Evolutionary conservation across 208 protist genomes (phyloP), one percentile per base, ranked within the genome.

Genomic region (Chromosphaera perkinsii): DNA sequence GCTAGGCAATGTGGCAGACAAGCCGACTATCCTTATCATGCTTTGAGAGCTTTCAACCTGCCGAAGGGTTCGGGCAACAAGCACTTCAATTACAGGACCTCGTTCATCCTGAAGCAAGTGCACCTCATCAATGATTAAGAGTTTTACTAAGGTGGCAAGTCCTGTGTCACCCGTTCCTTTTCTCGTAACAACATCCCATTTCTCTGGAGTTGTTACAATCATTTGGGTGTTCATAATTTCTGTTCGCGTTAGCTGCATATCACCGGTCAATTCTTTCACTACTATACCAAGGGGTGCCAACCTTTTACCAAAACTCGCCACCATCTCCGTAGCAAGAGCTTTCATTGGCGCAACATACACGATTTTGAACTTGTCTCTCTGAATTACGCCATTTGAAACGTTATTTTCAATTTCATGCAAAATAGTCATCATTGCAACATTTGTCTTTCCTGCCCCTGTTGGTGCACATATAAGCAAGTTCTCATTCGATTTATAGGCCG

Each of bases 281-380:
- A 55, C 55, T 9, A 84, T 31, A 22, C 56, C 62, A 9, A 76
- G 39, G 3, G 88, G 85, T 3, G 85, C 83, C 4, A 76, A 51
- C 7, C 57, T 37, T 27, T 66, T 66, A 27, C 52, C 52, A 32
- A 27, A 9, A 45, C 12, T 45, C 40, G 17, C 80, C 17, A 95
- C 90, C 84, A 99, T 96, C 78, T 99, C 95, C 58, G 88, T 70
- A 52, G 95, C 97, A 1, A 99, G 84, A 22, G 97, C 97, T 80
- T 99, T 99, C 94, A 99, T 98, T n/a, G 97, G 97, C 3, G 96
- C 94, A 29, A 99, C 86, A 67, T 99, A 99, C 36, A 99, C 88
- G 17, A 98, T 98, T 77, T 98, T 99, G 69, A 99, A 97, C 72
- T 94, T 80, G n/a, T 88, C 78, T 52, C 81, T 82, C 72, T 75